Conservation (phyloP, 2,329 filamentous ascomycete species). For the Tolypocladium nubicola region DNA sequence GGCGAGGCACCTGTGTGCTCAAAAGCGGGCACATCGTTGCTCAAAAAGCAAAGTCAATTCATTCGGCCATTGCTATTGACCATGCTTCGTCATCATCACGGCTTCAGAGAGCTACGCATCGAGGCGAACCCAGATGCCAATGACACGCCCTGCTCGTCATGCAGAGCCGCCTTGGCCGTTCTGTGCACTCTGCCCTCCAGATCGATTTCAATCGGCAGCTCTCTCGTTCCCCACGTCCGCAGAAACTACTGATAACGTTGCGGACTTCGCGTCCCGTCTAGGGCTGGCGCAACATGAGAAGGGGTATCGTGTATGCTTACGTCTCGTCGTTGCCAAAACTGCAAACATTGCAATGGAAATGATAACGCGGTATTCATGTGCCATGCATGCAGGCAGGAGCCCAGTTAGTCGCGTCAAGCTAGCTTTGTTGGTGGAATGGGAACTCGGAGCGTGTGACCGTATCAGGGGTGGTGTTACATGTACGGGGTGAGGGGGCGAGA, state of each 20-base stretch:
- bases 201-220: background rate
- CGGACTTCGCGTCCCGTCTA: background rate
- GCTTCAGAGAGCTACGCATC: slow-evolving; percentile 1
- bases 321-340: slow-evolving; percentile 1
- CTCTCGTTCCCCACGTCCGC: background rate
- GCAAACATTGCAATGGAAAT: background rate
- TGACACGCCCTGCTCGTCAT: background rate
- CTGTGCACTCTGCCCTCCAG: background rate
- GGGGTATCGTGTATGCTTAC: slow-evolving; percentile 4
- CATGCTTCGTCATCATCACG: background rate
- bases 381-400: background rate
- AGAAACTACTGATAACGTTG: background rate
- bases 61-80: background rate
- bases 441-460: background rate
- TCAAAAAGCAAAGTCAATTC: background rate
- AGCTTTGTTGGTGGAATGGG: background rate
- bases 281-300: background rate
- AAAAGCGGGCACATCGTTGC: too few relatives aligned
- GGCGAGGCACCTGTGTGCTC: too few relatives aligned
- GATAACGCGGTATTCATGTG: background rate
- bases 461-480: background rate
- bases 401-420: background rate
- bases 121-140: background rate
- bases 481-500: background rate
- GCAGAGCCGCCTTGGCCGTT: background rate